Evolutionary conservation across 2,329 filamentous ascomycete species (phyloP).

Genomic region (Nigrograna mackinnonii): DNA sequence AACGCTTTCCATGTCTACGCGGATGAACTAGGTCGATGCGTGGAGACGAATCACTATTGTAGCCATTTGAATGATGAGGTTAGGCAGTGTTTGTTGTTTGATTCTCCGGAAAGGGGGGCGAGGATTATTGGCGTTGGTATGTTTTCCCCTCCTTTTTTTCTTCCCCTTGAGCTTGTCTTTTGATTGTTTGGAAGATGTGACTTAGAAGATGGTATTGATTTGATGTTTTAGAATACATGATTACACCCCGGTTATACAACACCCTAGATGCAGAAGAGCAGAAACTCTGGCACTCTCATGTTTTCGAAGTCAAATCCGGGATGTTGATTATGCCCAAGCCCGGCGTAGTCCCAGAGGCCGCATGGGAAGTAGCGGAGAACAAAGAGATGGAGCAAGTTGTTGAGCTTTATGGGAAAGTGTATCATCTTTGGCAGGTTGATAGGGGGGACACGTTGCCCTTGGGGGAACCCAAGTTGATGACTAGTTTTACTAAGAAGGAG

Average conservation of each 20-base stretch:
- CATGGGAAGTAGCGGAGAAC: slow-evolving; percentile 78
- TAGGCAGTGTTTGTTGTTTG: slow-evolving; percentile 85
- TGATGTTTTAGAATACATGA: slow-evolving; percentile 71
- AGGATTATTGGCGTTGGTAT: slow-evolving; percentile 71
- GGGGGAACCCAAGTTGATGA: slow-evolving; percentile 66
- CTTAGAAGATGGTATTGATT: no score
- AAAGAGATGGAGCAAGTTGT: slow-evolving; percentile 79
- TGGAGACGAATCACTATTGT: slow-evolving; percentile 87
- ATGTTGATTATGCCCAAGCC: slow-evolving; percentile 79
- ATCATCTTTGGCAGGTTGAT: slow-evolving; percentile 86
- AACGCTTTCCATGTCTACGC: slow-evolving; percentile 88
- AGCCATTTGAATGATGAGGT: slow-evolving; percentile 76
- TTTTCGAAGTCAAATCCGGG: slow-evolving; percentile 75
- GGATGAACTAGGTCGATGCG: slow-evolving; percentile 65
- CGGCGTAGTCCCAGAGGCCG: slow-evolving; percentile 55
- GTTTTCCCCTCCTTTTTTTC: slow-evolving; percentile 4
- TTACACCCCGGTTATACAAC: slow-evolving; percentile 69
- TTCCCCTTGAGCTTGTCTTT: no score
- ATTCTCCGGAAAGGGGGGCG: slow-evolving; percentile 67
- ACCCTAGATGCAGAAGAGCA: slow-evolving; percentile 69
- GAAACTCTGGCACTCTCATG: slow-evolving; percentile 77
- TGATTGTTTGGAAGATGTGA: background rate
- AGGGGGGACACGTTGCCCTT: slow-evolving; percentile 67
- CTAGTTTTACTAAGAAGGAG: slow-evolving; percentile 57
- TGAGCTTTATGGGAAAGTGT: slow-evolving; percentile 79